phyloP scores from a whole-genome alignment of 768 basidiomycete species.

The Tylopilus felleus region DNA sequence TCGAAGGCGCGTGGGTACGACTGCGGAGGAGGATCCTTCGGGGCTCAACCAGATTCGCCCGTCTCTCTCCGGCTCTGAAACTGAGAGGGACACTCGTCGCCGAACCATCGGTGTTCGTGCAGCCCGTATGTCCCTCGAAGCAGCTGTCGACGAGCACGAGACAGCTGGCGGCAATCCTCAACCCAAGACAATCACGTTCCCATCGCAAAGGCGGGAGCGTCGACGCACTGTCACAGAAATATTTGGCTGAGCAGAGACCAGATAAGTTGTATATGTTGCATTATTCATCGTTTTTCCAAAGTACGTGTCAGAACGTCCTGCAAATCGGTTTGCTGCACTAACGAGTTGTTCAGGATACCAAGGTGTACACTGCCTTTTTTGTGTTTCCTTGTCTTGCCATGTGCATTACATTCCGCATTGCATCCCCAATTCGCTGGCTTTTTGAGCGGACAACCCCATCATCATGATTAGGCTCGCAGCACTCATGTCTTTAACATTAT shows the following conservation, averaged over 20 bases:
- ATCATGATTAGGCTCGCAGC: slow-evolving; percentile 11
- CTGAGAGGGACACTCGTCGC: slow-evolving; percentile 44
- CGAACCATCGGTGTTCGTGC: slow-evolving; percentile 38
- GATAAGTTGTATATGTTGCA: slow-evolving; percentile 15
- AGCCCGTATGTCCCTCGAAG: slow-evolving; percentile 47
- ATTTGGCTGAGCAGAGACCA: slow-evolving; percentile 28
- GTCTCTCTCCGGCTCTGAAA: slow-evolving; percentile 46
- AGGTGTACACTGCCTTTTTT: slow-evolving; percentile 22
- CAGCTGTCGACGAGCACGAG: slow-evolving; percentile 28
- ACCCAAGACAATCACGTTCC: slow-evolving; percentile 35
- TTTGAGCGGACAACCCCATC: slow-evolving; percentile 16
- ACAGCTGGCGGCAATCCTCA: slow-evolving; percentile 32
- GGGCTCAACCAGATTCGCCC: slow-evolving; percentile 26
- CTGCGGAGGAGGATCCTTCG: slow-evolving; percentile 23
- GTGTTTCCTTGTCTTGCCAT: slow-evolving; percentile 2
- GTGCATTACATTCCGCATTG: slow-evolving; percentile 28
- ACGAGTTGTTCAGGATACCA: slow-evolving; percentile 5
- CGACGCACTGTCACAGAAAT: slow-evolving; percentile 52
- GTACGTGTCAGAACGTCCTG: slow-evolving; percentile 12
- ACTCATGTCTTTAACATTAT: slow-evolving; percentile 32
- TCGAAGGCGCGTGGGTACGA: slow-evolving; percentile 32
- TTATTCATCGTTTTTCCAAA: slow-evolving; percentile 11
- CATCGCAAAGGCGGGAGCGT: slow-evolving; percentile 38
- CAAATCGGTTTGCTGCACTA: not conserved
- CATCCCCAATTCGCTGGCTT: slow-evolving; percentile 7